Conservation (phyloP, 108 stramenopile genomes). For the Nitzschia sp. region DNA sequence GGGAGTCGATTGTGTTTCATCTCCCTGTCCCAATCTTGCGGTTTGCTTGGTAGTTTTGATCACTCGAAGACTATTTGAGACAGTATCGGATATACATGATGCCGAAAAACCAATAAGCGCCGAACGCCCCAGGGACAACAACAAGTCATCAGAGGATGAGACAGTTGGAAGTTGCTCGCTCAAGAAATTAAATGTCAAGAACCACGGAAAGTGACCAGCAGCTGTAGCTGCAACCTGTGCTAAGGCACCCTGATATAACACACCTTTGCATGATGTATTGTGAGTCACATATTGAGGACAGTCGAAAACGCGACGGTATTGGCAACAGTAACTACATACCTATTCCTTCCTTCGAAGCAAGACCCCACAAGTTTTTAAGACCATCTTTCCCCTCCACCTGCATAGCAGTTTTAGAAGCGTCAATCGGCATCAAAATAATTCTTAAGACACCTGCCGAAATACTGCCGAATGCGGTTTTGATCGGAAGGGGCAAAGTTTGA, state of each 20-base stretch:
- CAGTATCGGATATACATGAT: slow-evolving; percentile 73
- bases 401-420: slow-evolving; percentile 94
- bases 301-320: no score
- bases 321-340: no score
- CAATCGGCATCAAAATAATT: slow-evolving; percentile 90
- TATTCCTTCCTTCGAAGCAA: slow-evolving; percentile 50
- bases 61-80: slow-evolving; percentile 79
- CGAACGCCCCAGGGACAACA: slow-evolving; percentile 67
- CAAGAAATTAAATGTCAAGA: slow-evolving; percentile 79
- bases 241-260: slow-evolving; percentile 84
- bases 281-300: no score
- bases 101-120: slow-evolving; percentile 71
- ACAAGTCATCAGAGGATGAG: slow-evolving; percentile 59
- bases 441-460: slow-evolving; percentile 86
- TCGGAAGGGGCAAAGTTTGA: slow-evolving; percentile 60
- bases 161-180: slow-evolving; percentile 64
- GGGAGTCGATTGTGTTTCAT: background rate
- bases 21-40: slow-evolving; percentile 44
- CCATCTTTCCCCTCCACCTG: slow-evolving; percentile 87
- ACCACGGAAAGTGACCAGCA: slow-evolving; percentile 78
- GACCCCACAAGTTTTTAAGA: slow-evolving; percentile 43
- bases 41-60: slow-evolving; percentile 90
- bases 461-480: slow-evolving; percentile 77
- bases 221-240: slow-evolving; percentile 84
- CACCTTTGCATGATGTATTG: no score